Conservation (phyloP, 2,329 filamentous ascomycete genomes). For the Epichloe coenophiala region DNA sequence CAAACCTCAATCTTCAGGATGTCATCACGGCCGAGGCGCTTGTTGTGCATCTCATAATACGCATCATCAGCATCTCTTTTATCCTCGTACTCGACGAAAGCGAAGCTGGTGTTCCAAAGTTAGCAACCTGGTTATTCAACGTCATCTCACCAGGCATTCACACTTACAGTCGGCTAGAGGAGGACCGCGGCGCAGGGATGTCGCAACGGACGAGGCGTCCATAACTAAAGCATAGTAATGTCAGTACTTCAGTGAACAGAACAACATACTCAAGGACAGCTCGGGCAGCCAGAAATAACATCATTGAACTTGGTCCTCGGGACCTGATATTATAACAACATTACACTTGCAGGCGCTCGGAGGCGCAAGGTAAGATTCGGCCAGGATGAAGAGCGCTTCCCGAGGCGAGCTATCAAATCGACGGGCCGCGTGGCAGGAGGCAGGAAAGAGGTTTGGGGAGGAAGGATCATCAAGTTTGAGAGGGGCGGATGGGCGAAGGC, state of each 20-base stretch:
- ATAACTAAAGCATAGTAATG: constrained; percentile 51
- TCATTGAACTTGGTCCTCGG: constrained; percentile 1
- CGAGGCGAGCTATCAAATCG: constrained; percentile 16
- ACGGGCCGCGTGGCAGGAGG: constrained; percentile 12
- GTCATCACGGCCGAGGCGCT: constrained; percentile 91
- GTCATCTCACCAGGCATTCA: not conserved
- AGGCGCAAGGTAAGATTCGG: constrained; percentile 11
- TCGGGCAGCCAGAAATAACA: not conserved
- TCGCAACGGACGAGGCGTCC: constrained; percentile 96
- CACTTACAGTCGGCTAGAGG: constrained; percentile 87
- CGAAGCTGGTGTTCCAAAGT: constrained; percentile 47
- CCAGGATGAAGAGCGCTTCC: constrained; percentile 14
- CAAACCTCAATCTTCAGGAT: constrained; percentile 92
- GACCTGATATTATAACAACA: constrained; percentile 5
- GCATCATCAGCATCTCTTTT: constrained; percentile 96
- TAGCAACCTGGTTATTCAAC: not conserved
- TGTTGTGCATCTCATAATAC: constrained; percentile 99
- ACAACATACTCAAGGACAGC: constrained; percentile 1
- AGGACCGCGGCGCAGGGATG: constrained; percentile 89
- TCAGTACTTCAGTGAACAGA: constrained; percentile 5
- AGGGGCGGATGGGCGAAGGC: constrained; percentile 3
- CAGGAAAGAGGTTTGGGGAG: constrained; percentile 8
- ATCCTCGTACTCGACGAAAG: constrained; percentile 98
- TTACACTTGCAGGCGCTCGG: constrained; percentile 8
- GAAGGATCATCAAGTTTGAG: constrained; percentile 1